phyloP scores from a whole-genome alignment of 192 early-diverging fungal species.

The Diversispora epigaea region DNA sequence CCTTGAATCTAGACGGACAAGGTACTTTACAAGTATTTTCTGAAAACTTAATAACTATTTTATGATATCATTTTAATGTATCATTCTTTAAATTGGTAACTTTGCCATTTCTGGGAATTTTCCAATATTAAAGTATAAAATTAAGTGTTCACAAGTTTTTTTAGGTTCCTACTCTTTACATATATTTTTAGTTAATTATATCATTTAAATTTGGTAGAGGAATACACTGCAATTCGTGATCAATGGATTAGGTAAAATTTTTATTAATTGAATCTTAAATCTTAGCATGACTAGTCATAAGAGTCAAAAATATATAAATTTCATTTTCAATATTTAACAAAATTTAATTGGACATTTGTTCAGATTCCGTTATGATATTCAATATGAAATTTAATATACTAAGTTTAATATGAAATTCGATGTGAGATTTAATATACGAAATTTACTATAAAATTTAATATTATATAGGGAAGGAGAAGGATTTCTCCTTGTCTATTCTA shows the following conservation, averaged over 20 bases:
- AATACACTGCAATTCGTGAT: slow-evolving; percentile 76
- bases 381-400: neutral
- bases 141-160: neutral
- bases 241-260: slow-evolving; percentile 72
- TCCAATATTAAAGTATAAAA: neutral
- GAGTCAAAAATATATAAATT: too few relatives aligned
- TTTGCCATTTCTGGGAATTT: too few relatives aligned
- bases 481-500: slow-evolving; percentile 88
- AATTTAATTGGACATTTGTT: too few relatives aligned
- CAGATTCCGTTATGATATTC: neutral
- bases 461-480: slow-evolving; percentile 69
- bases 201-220: slow-evolving; percentile 46
- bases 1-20: slow-evolving; percentile 94
- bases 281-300: neutral
- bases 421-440: neutral
- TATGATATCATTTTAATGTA: too few relatives aligned
- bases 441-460: neutral
- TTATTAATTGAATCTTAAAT: neutral
- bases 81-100: neutral
- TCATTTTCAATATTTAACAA: too few relatives aligned
- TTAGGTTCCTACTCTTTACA: neutral
- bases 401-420: too few relatives aligned
- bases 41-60: too few relatives aligned
- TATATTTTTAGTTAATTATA: neutral
- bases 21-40: slow-evolving; percentile 27